These are phyloP conservation scores for Acacia crassicarpa DNA, from an alignment of 306 rosid species.

Conservation along the genomic window DNA sequence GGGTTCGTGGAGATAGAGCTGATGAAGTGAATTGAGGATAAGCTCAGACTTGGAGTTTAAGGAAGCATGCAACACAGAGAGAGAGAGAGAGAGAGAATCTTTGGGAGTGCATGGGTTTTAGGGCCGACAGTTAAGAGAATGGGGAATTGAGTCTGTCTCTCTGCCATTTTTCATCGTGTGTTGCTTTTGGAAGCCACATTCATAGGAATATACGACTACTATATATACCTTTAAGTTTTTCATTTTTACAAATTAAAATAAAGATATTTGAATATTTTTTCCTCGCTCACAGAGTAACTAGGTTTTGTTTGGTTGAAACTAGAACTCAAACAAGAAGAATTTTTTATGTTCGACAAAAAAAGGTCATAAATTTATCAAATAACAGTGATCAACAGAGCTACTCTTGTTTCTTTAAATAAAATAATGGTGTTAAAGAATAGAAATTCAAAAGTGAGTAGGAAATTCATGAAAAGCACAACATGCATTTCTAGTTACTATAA, in stretches of 20 bases:
- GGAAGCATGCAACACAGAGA: background rate
- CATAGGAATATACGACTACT: no score
- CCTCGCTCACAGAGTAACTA: no score
- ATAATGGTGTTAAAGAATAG: no score
- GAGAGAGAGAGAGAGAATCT: background rate
- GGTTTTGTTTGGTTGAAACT: no score
- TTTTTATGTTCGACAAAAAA: no score
- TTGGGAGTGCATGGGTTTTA: conserved; percentile 8
- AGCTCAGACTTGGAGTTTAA: background rate
- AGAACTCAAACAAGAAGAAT: background rate
- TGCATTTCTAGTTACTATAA: no score
- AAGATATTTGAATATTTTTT: no score
- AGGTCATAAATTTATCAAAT: background rate
- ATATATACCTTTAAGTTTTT: no score
- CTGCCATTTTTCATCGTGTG: background rate
- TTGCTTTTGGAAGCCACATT: background rate
- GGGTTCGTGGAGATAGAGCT: background rate
- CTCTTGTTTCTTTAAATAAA: background rate
- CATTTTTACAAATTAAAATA: background rate
- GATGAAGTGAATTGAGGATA: background rate
- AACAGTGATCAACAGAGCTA: background rate
- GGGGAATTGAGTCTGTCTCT: background rate
- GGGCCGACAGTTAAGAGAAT: background rate
- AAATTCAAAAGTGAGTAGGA: background rate
- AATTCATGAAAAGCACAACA: background rate